phyloP scores from a whole-genome alignment of 352 stramenopile genomes.

The Pythium chondricola region DNA sequence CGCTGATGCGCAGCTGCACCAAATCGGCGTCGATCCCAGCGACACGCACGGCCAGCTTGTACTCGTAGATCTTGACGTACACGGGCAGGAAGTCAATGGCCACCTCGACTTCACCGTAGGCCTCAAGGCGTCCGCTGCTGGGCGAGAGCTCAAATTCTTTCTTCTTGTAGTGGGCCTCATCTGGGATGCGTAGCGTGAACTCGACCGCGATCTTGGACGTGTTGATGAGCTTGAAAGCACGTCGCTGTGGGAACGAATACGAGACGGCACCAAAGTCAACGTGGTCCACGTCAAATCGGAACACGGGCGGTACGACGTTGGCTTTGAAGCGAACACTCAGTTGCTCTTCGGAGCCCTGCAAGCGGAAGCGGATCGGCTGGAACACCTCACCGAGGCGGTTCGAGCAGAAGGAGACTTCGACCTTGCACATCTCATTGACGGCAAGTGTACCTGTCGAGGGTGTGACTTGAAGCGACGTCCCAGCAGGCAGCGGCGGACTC shows the following conservation, averaged over 20 bases:
- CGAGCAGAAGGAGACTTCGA: slow-evolving; percentile 86
- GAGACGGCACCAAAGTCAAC: slow-evolving; percentile 91
- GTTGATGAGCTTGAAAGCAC: slow-evolving; percentile 83
- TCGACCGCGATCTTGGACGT: slow-evolving; percentile 92
- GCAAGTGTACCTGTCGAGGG: slow-evolving; percentile 49
- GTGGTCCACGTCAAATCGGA: slow-evolving; percentile 87
- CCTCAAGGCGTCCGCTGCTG: slow-evolving; percentile 57
- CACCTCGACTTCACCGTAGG: slow-evolving; percentile 82
- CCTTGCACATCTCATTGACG: slow-evolving; percentile 75
- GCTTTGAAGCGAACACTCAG: slow-evolving; percentile 83
- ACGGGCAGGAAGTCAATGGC: slow-evolving; percentile 80
- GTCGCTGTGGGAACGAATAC: slow-evolving; percentile 86
- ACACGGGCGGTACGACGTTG: slow-evolving; percentile 89
- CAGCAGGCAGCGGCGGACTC: slow-evolving; percentile 21
- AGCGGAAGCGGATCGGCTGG: slow-evolving; percentile 73
- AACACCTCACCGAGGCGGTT: slow-evolving; percentile 85
- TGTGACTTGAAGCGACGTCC: slow-evolving; percentile 33
- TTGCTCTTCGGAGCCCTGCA: slow-evolving; percentile 85
- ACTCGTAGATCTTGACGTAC: slow-evolving; percentile 90
- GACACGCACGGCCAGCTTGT: slow-evolving; percentile 89
- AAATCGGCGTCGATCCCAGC: slow-evolving; percentile 86
- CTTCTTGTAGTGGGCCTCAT: slow-evolving; percentile 88
- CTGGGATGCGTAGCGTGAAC: slow-evolving; percentile 86
- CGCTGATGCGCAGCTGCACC: slow-evolving; percentile 84
- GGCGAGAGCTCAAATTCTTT: slow-evolving; percentile 89